Evolutionary conservation across 2,329 filamentous ascomycete genomes (phyloP), one percentile per base, ranked within the genome.

Genomic region (Cladophialophora yegresii): DNA sequence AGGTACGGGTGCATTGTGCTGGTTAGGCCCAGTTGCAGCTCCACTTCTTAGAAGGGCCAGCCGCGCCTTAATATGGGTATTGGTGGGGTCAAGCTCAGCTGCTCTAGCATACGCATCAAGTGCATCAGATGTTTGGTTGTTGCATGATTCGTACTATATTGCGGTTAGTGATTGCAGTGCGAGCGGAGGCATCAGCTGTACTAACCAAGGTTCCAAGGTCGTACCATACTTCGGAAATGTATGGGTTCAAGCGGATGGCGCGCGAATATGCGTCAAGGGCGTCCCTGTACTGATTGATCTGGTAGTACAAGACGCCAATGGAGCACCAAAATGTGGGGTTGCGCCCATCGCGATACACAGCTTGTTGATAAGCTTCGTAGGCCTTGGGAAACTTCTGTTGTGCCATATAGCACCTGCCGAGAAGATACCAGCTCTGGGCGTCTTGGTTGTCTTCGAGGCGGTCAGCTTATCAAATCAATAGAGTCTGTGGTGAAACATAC

Each of bases 311-410:
- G 16, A 99, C 95, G 76, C 95, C 95, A 75, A 99, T 99, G 9
- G 93, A 98, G 81, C 95, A 98, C 95, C 95, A 99, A 82, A 98
- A 99, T 1, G 95, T 98, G 20, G 95, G 95, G 76, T 98, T 98
- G 71, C 95, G 89, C 36, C 95, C 95, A 76, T 99, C 95, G 63
- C 95, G 92, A 75, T 99, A 99, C 45, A 99, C 95, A 2, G 95
- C 95, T 81, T 99, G 95, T 76, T 99, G 95, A 77, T 98, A 98
- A 5, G 95, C 93, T 75, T 99, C 95, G 73, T 98, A 98, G 0
- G 95, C 95, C 77, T 98, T 98, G 73, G 93, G 93, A 73, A 98
- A 98, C 77, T 98, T 98, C 77, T 96, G 92, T 79, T 97, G 93
- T 70, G 93, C 96, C 95, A 99, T 98, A 83, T 98, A 99, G 81